phyloP scores from a whole-genome alignment of 164 flowering plant genomes.

The Magnolia officinalis region DNA sequence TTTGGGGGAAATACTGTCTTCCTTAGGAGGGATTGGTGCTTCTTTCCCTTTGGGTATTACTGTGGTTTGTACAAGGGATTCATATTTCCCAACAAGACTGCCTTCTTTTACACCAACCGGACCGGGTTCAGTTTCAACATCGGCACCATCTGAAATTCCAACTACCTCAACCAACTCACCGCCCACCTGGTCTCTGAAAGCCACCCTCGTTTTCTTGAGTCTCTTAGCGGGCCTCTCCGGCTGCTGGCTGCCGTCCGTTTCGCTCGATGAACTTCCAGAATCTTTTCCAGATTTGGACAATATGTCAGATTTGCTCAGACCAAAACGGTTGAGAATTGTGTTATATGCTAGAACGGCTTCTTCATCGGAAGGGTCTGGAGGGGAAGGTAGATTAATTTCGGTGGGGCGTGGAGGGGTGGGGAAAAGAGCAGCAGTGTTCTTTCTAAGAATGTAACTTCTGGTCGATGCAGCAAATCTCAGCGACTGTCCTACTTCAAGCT shows the following conservation, averaged over 20 bases:
- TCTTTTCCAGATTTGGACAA: constrained; percentile 19
- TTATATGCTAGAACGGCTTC: constrained; percentile 91
- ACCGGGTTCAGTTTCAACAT: constrained; percentile 94
- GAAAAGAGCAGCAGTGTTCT: constrained; percentile 78
- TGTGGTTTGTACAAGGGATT: constrained; percentile 79
- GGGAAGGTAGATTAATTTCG: constrained; percentile 68
- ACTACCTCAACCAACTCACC: constrained; percentile 89
- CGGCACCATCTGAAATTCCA: constrained; percentile 91
- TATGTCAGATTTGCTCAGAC: constrained; percentile 40
- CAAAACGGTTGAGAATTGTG: constrained; percentile 73
- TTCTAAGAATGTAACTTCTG: constrained; percentile 72
- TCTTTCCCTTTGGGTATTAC: constrained; percentile 91
- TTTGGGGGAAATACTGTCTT: constrained; percentile 34
- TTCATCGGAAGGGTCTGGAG: constrained; percentile 93
- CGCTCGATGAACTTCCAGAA: constrained; percentile 20
- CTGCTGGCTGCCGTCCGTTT: constrained; percentile 18
- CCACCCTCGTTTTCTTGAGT: constrained; percentile 55
- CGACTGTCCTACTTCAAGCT: constrained; percentile 95
- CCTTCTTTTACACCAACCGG: constrained; percentile 93
- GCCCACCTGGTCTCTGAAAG: constrained; percentile 87
- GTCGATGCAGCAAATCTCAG: constrained; percentile 96
- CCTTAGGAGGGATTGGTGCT: constrained; percentile 31
- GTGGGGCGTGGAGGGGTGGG: constrained; percentile 59
- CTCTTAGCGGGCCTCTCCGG: constrained; percentile 60
- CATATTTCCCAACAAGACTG: constrained; percentile 96